A percentile compares a stretch with the other conserved stretches of the same genome.
phyloP scores from a whole-genome alignment of 108 stramenopile species.

The Skeletonema grethae region DNA sequence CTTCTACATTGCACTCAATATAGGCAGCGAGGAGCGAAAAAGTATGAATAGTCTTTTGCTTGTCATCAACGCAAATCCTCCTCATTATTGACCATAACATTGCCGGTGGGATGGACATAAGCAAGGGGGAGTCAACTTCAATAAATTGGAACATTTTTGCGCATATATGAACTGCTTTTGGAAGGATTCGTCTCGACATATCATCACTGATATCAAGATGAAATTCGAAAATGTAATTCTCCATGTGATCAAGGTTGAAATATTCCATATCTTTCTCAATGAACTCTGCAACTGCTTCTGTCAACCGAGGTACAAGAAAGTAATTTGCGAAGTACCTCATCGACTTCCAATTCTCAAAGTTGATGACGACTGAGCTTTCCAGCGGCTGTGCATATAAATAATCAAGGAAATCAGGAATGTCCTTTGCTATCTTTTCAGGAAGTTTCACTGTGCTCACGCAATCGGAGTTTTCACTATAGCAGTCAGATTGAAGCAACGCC shows the following conservation, averaged over 20 bases:
- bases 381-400: conserved; percentile 22
- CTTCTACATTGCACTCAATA: not conserved
- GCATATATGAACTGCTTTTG: not conserved
- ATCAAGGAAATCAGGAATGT: conserved; percentile 44
- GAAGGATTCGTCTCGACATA: not conserved
- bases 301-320: conserved; percentile 18
- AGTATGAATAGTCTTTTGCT: no score
- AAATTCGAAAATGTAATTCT: not conserved
- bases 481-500: conserved; percentile 20
- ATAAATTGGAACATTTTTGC: not conserved
- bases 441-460: conserved; percentile 26
- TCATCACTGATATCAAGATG: conserved; percentile 3
- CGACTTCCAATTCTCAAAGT: conserved; percentile 7
- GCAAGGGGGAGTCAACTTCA: not conserved
- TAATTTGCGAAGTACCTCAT: conserved; percentile 16
- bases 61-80: no score
- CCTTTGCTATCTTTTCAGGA: conserved; percentile 16
- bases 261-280: conserved; percentile 15
- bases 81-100: not conserved
- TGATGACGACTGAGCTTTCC: not conserved
- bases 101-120: not conserved
- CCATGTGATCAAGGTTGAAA: not conserved
- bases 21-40: not conserved
- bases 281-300: conserved; percentile 2
- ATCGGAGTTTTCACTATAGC: conserved; percentile 13